Base-by-base conservation (phyloP, 2,329 filamentous ascomycete species). In the Exophiala viscosa region DNA sequence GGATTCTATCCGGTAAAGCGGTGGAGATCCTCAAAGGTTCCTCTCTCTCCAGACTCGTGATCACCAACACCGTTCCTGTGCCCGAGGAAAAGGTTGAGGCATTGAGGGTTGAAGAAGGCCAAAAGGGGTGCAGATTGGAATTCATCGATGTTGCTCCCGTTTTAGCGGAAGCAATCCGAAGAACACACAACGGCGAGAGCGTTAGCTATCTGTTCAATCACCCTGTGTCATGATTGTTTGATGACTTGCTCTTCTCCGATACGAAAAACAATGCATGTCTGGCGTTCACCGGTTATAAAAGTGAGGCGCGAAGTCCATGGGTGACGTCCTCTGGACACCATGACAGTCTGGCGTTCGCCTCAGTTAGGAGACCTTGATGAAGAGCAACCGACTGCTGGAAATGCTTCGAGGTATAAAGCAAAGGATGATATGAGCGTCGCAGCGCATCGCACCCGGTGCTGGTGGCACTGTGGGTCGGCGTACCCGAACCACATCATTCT, bases 81-180 rank as follows among this genome's bases (percentile, higher is more conserved):
- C 82, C 85, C 59, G 87, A 90, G 68, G 60, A 63, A 36, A 64
- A 64, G 45, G 45, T 63, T 18, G 54, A 62, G 32, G 62, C 52
- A 9, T 45, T 64, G 32, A 55, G 44, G 18, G 56, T 57, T 9
- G 50, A 57, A 33, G 59, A 61, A 13, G 60, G 60, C 35, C 92
- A 95, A 78, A 83, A 86, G 66, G 73, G 79, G 38, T 95, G 91
- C 72, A 86, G 88, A 71, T 82, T 96, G 59, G 85, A 90, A 71
- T 91, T 91, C 51, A 95, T 96, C 68, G 91, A 96, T 71, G 89
- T 96, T 63, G 90, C 87, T 64, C 87, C 88, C 38, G 96, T 90
- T 33, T 64, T 77, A 55, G 74, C 73, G 3, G 74, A 77, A 65
- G 75, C 74, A 23, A 75, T 74, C 58, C 65, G 75, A 55, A 67